Evolutionary conservation across 345 rosid genomes (phyloP).

Genomic region (Brassica cretica): DNA sequence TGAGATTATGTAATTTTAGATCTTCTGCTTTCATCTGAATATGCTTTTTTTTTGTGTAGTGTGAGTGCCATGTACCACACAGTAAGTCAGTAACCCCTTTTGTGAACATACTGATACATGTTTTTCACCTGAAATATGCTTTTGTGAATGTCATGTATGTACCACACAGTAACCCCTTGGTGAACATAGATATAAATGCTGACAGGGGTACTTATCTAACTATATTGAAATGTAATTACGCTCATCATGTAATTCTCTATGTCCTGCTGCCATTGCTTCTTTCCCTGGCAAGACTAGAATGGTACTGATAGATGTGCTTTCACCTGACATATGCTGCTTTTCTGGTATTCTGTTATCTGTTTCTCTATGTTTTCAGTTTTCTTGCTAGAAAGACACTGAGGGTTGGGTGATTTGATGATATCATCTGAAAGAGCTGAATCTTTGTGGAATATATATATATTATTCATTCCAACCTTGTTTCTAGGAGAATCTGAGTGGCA

Average conservation of each 20-base stretch:
- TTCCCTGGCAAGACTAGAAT: not conserved
- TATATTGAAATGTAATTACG: not conserved
- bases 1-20: not conserved
- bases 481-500: not conserved
- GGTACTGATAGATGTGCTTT: not conserved
- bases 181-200: too few relatives aligned
- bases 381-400: constrained; percentile 1
- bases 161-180: too few relatives aligned
- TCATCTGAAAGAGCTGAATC: not conserved
- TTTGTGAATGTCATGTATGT: too few relatives aligned
- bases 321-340: not conserved
- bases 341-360: not conserved
- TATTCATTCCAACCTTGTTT: not conserved
- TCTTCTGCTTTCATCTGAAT: not conserved
- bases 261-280: not conserved
- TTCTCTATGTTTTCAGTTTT: not conserved
- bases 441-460: not conserved
- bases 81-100: too few relatives aligned
- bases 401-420: constrained; percentile 7
- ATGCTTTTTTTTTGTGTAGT: too few relatives aligned
- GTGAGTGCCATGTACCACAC: too few relatives aligned
- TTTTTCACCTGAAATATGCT: not conserved
- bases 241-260: not conserved
- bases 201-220: not conserved
- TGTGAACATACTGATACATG: too few relatives aligned